Evolutionary conservation across 1,139 yeast species (phyloP).

Genomic region (Eremothecium sinecaudum): DNA sequence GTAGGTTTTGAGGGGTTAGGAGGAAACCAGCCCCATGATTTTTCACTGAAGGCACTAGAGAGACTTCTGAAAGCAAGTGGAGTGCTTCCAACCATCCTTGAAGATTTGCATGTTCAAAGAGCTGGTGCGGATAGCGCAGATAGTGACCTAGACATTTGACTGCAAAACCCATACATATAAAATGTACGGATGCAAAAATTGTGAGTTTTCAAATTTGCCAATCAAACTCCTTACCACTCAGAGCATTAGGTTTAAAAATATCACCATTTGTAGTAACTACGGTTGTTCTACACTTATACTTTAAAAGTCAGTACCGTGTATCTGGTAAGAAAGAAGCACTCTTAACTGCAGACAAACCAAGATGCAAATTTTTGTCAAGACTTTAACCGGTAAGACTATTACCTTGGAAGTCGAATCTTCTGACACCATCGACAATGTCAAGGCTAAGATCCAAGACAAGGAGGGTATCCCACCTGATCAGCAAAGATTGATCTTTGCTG

Average conservation of each 20-base stretch:
- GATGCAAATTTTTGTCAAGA: constrained; percentile 98
- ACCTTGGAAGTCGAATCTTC: constrained; percentile 98
- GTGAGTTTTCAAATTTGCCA: too few relatives aligned
- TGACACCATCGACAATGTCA: constrained; percentile 98
- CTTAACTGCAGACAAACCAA: constrained; percentile 39
- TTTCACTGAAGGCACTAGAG: constrained; percentile 41
- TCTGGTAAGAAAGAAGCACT: constrained; percentile 34
- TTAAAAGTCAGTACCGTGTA: constrained; percentile 3
- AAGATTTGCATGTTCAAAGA: not conserved
- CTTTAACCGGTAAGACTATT: constrained; percentile 98
- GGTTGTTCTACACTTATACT: too few relatives aligned
- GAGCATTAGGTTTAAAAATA: too few relatives aligned
- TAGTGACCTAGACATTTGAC: constrained; percentile 36
- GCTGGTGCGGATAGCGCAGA: constrained; percentile 28
- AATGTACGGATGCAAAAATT: not conserved
- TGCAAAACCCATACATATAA: constrained; percentile 6
- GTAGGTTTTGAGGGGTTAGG: constrained; percentile 59
- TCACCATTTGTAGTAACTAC: too few relatives aligned
- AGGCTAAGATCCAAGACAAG: constrained; percentile 98
- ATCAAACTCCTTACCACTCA: too few relatives aligned
- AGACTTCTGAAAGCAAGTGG: constrained; percentile 30
- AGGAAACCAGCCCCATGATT: constrained; percentile 33
- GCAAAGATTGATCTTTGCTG: constrained; percentile 99
- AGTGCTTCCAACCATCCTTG: constrained; percentile 21
- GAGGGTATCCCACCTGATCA: constrained; percentile 99